These are phyloP conservation scores for Fraxinus greggii DNA, from an alignment of 305 asterid genomes.

Conservation along the genomic window DNA sequence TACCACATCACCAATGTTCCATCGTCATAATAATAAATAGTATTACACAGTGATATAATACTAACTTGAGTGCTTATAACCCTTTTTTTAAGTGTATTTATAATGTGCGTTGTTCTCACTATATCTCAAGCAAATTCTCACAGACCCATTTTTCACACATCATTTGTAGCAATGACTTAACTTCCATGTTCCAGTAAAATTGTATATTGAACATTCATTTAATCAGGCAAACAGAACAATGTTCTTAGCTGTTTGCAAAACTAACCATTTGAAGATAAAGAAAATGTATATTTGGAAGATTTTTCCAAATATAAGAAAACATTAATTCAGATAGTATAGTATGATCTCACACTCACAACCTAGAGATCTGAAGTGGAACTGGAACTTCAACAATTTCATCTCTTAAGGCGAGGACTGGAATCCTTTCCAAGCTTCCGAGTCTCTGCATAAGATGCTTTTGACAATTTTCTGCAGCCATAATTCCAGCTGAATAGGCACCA, in stretches of 20 bases:
- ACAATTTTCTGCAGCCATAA: conserved; percentile 80
- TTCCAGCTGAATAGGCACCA: conserved; percentile 91
- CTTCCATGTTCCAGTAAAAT: neutral
- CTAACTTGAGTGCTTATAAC: neutral
- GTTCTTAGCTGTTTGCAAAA: neutral
- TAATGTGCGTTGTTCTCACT: neutral
- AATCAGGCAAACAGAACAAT: neutral
- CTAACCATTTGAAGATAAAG: neutral
- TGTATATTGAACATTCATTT: neutral
- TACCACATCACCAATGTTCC: no score
- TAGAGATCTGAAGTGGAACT: conserved; percentile 85
- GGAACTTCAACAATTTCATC: conserved; percentile 63
- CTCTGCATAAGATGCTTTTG: conserved; percentile 58
- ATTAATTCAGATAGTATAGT: neutral
- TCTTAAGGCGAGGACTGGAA: conserved; percentile 54
- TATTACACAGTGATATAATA: no score
- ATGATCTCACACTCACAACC: conserved; percentile 56
- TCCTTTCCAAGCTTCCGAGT: conserved; percentile 57
- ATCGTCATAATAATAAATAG: no score
- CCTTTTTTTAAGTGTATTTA: no score
- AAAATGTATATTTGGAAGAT: neutral
- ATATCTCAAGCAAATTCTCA: neutral
- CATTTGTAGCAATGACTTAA: neutral
- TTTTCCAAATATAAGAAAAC: neutral
- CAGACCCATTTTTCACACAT: neutral